phyloP scores from a whole-genome alignment of 2,329 filamentous ascomycete genomes.

The Oidium heveae region DNA sequence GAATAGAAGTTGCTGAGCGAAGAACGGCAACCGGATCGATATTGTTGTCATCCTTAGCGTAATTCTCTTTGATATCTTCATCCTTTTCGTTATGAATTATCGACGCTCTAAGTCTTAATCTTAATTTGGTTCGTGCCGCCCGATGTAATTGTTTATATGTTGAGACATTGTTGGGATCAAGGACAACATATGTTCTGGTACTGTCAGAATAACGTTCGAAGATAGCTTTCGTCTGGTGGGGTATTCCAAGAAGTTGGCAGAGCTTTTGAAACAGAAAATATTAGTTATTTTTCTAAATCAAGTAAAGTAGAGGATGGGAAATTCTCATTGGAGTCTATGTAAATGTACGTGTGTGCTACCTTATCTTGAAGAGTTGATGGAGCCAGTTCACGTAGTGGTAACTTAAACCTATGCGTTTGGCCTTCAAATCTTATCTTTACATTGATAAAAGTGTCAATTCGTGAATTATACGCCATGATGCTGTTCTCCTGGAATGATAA shows the following conservation, averaged over 20 bases:
- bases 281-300: neutral
- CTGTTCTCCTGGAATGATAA: neutral
- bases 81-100: conserved; percentile 15
- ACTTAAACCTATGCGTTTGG: conserved; percentile 58
- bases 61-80: conserved; percentile 15
- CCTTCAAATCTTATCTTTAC: conserved; percentile 67
- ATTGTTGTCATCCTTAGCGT: conserved; percentile 23
- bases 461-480: conserved; percentile 12
- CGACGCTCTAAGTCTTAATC: conserved; percentile 67
- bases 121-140: conserved; percentile 92
- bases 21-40: neutral
- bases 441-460: conserved; percentile 49
- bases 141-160: conserved; percentile 95
- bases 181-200: conserved; percentile 50
- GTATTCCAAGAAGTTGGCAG: conserved; percentile 39
- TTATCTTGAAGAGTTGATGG: conserved; percentile 52
- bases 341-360: conserved; percentile 28
- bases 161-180: conserved; percentile 51
- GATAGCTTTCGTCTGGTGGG: conserved; percentile 31
- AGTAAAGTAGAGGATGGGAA: neutral
- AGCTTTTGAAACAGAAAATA: conserved; percentile 25
- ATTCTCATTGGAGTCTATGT: neutral
- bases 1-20: neutral
- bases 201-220: conserved; percentile 95
- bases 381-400: conserved; percentile 64